Conservation (phyloP, 2,329 filamentous ascomycete genomes). For the Aspergillus terreus region DNA sequence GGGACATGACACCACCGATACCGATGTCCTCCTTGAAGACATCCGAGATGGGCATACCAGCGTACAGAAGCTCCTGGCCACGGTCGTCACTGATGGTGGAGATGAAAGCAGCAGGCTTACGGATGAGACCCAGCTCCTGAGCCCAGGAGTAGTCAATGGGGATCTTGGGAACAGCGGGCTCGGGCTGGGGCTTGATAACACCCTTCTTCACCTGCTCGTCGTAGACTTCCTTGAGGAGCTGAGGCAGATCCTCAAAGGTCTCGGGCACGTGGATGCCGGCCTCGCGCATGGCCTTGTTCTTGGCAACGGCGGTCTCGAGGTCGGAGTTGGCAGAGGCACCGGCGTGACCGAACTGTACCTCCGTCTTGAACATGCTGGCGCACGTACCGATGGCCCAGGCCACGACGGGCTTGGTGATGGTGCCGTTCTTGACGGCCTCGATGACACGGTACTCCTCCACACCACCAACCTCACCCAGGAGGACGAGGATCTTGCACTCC, state of each 20-base stretch:
- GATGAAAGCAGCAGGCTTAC: constrained; percentile 99
- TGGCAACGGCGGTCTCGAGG: constrained; percentile 91
- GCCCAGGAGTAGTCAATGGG: constrained; percentile 99
- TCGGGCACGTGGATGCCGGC: constrained; percentile 92
- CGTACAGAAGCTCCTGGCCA: constrained; percentile 98
- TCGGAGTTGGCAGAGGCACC: constrained; percentile 99
- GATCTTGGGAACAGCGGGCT: constrained; percentile 96
- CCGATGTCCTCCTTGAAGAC: constrained; percentile 99
- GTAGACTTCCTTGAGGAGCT: constrained; percentile 74
- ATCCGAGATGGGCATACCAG: constrained; percentile 99
- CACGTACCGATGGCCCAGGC: constrained; percentile 99
- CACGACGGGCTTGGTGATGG: constrained; percentile 97
- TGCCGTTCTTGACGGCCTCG: constrained; percentile 89
- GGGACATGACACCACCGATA: constrained; percentile 99
- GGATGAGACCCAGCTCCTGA: constrained; percentile 97
- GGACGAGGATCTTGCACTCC: constrained; percentile 92
- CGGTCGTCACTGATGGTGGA: constrained; percentile 99
- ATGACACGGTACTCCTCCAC: constrained; percentile 99
- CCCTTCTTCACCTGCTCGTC: constrained; percentile 80
- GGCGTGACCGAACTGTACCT: constrained; percentile 98
- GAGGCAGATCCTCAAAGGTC: constrained; percentile 93
- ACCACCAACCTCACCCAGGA: constrained; percentile 98
- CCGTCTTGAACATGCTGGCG: constrained; percentile 99
- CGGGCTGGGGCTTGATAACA: constrained; percentile 77
- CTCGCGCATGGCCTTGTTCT: constrained; percentile 96